Evolutionary conservation across 176 grass and related monocot genomes (phyloP).

Genomic region (Chloris gayana): DNA sequence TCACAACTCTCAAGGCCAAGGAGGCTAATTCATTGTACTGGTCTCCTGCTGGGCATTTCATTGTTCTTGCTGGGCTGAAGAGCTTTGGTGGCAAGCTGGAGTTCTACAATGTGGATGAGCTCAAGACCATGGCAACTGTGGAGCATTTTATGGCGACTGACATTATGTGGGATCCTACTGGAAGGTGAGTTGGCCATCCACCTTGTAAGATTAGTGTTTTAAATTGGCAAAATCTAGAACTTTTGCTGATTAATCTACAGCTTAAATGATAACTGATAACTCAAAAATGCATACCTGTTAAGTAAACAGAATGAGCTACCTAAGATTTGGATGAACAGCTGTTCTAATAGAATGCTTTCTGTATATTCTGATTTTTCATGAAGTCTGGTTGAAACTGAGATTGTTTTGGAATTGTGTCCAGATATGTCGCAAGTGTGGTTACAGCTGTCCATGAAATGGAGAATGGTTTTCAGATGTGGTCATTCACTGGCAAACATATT

Average conservation of each 20-base stretch:
- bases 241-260: background rate
- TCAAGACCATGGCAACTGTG: conserved; percentile 84
- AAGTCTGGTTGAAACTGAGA: background rate
- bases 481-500: conserved; percentile 77
- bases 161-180: conserved; percentile 92
- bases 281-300: background rate
- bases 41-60: conserved; percentile 69
- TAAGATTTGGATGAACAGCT: background rate
- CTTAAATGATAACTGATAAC: background rate
- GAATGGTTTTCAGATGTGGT: conserved; percentile 90
- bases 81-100: conserved; percentile 87
- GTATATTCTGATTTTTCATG: background rate
- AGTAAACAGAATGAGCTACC: background rate
- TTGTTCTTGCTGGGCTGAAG: conserved; percentile 86
- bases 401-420: conserved; percentile 32
- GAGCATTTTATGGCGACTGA: conserved; percentile 98
- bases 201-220: background rate
- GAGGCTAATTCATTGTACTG: conserved; percentile 61
- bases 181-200: conserved; percentile 52
- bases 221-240: no score
- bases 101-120: conserved; percentile 92
- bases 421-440: conserved; percentile 75
- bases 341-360: background rate
- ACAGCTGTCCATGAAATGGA: conserved; percentile 97
- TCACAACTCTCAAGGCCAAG: conserved; percentile 82